Conservation (phyloP, 75 land plant genomes). For the Pinus taeda region DNA sequence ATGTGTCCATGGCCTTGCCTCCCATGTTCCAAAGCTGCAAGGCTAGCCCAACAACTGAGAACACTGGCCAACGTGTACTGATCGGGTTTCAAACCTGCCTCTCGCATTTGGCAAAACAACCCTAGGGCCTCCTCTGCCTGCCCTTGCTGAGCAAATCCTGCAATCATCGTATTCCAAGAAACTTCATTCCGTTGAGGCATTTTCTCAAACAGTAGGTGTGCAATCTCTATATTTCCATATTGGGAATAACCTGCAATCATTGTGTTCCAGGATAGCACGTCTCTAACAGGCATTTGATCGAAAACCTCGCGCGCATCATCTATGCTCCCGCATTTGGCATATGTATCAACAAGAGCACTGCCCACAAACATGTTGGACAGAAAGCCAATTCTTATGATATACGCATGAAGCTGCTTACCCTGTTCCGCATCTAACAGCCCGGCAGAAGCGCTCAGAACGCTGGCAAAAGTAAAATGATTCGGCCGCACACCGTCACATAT, state of each 20-base stretch:
- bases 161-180: slow-evolving; percentile 50
- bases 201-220: too few species aligned
- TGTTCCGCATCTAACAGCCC: slow-evolving; percentile 8
- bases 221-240: too few species aligned
- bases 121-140: slow-evolving; percentile 37
- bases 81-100: slow-evolving; percentile 12
- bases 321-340: slow-evolving; percentile 35
- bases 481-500: slow-evolving; percentile 29
- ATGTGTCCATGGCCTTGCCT: too few species aligned
- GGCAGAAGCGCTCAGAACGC: slow-evolving; percentile 50
- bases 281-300: slow-evolving; percentile 22
- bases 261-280: slow-evolving; percentile 15
- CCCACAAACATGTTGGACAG: slow-evolving; percentile 40
- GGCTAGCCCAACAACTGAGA: too few species aligned
- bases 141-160: slow-evolving; percentile 32
- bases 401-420: slow-evolving; percentile 40
- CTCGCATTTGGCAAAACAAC: slow-evolving; percentile 40
- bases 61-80: too few species aligned
- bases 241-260: too few species aligned
- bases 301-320: slow-evolving; percentile 28
- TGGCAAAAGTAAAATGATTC: slow-evolving; percentile 41
- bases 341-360: slow-evolving; percentile 49
- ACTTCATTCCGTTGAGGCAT: slow-evolving; percentile 12
- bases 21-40: too few species aligned
- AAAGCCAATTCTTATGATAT: slow-evolving; percentile 39